Conservation (phyloP, 495 filamentous ascomycete species). For the Pseudomonodictys pantanalensis region DNA sequence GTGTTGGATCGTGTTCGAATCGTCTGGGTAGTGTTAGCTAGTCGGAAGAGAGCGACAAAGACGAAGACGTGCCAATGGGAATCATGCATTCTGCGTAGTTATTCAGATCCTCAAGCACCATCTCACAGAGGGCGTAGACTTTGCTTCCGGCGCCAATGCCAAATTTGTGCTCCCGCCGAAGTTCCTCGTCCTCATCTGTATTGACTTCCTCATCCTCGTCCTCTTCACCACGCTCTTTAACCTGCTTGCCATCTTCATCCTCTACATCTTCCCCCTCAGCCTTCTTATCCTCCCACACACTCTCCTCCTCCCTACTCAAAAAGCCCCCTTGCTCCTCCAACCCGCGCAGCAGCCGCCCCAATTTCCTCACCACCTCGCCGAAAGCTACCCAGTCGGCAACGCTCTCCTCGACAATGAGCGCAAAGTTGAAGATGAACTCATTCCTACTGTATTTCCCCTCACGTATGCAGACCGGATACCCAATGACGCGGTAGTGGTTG, state of each 20-base stretch:
- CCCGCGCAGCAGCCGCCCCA: constrained; percentile 79
- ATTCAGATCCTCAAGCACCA: constrained; percentile 90
- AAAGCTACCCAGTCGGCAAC: constrained; percentile 61
- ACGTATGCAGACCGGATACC: constrained; percentile 81
- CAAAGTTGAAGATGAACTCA: constrained; percentile 98
- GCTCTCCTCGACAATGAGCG: constrained; percentile 74
- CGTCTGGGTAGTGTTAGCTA: constrained; percentile 54
- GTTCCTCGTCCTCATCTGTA: background rate
- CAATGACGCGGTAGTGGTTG: constrained; percentile 75
- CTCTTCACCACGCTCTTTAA: constrained; percentile 31
- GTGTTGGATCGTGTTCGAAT: constrained; percentile 87
- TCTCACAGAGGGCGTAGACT: constrained; percentile 81
- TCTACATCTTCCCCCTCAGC: constrained; percentile 7
- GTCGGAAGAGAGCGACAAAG: background rate
- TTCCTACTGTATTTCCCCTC: constrained; percentile 66
- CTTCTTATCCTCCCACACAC: constrained; percentile 32
- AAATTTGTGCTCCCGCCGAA: constrained; percentile 32
- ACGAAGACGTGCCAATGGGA: constrained; percentile 64
- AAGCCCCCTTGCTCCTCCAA: constrained; percentile 86
- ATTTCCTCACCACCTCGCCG: constrained; percentile 76
- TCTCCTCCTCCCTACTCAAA: constrained; percentile 54
- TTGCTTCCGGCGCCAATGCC: constrained; percentile 50
- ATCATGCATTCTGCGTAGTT: constrained; percentile 99
- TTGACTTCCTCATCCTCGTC: constrained; percentile 5
- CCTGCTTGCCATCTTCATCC: background rate